Conservation (phyloP, 306 rosid species). For the Arachis hypogaea region DNA sequence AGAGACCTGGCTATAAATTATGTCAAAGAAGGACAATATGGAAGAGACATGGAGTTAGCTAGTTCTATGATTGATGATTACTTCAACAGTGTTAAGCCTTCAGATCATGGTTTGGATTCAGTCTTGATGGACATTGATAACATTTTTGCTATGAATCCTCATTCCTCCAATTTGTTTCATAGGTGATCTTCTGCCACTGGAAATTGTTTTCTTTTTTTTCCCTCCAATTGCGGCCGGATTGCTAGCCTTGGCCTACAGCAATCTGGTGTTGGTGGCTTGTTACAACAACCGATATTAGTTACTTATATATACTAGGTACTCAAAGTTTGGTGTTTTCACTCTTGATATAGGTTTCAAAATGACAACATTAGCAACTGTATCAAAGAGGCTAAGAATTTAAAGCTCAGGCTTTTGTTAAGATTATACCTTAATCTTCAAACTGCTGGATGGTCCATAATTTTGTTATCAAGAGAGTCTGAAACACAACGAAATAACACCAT, state of each 20-base stretch:
- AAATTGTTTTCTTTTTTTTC: too few species aligned
- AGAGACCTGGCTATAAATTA: slow-evolving; percentile 50
- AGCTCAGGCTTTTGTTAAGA: slow-evolving; percentile 50
- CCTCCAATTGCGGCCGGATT: too few species aligned
- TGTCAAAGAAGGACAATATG: slow-evolving; percentile 74
- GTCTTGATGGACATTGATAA: slow-evolving; percentile 79
- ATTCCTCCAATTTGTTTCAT: slow-evolving; percentile 30
- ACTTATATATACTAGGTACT: background rate
- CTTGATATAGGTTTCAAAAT: slow-evolving; percentile 46
- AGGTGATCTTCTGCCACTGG: slow-evolving; percentile 44
- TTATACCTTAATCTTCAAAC: slow-evolving; percentile 57
- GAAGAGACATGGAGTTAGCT: slow-evolving; percentile 62
- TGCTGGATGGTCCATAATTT: slow-evolving; percentile 73
- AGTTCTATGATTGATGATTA: slow-evolving; percentile 53
- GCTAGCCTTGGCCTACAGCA: too few species aligned
- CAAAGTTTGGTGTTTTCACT: background rate
- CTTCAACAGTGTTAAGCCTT: slow-evolving; percentile 47
- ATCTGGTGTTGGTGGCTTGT: background rate
- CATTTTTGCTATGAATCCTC: slow-evolving; percentile 47
- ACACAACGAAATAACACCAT: slow-evolving; percentile 50
- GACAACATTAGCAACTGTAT: slow-evolving; percentile 49
- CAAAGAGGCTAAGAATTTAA: slow-evolving; percentile 54
- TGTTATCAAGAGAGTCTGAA: slow-evolving; percentile 62
- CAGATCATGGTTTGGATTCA: slow-evolving; percentile 52
- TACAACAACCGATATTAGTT: slow-evolving; percentile 13